Percentiles rank a stretch among this genome's conserved stretches.
These are phyloP conservation scores for Yamadazyma spencermartinsiae DNA, from an alignment of 1,139 yeast species.

Conservation along the genomic window DNA sequence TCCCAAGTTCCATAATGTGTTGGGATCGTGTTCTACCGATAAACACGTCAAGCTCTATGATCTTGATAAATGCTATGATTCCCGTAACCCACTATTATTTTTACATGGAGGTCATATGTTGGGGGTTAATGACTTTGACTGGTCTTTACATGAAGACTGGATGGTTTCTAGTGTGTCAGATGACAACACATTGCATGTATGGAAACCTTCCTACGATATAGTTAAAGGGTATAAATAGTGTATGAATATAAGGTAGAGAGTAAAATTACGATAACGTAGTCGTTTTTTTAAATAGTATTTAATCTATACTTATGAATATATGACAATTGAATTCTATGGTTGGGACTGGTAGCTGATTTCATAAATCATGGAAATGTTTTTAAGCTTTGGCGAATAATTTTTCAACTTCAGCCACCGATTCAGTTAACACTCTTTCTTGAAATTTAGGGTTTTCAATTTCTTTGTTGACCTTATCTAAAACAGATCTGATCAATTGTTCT, in stretches of 20 bases:
- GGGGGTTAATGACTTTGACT: constrained; percentile 81
- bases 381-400: constrained; percentile 61
- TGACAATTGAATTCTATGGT: constrained; percentile 4
- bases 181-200: constrained; percentile 84
- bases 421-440: constrained; percentile 90
- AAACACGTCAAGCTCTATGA: constrained; percentile 74
- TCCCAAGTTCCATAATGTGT: constrained; percentile 54
- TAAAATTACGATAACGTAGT: constrained; percentile 2
- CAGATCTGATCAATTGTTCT: constrained; percentile 83
- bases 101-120: constrained; percentile 90
- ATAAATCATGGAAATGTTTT: constrained; percentile 1
- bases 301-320: constrained; percentile 4
- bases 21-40: constrained; percentile 78
- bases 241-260: neutral
- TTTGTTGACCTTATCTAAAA: constrained; percentile 84
- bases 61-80: constrained; percentile 38
- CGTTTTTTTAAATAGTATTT: neutral
- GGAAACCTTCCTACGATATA: constrained; percentile 58
- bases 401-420: constrained; percentile 91
- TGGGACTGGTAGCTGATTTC: constrained; percentile 2
- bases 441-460: constrained; percentile 85
- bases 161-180: constrained; percentile 81
- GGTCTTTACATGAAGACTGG: constrained; percentile 84
- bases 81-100: constrained; percentile 52
- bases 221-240: constrained; percentile 16